Evolutionary conservation across 768 basidiomycete genomes (phyloP), one percentile per base, ranked within the genome.

Genomic region (Antrodiella citrinella): DNA sequence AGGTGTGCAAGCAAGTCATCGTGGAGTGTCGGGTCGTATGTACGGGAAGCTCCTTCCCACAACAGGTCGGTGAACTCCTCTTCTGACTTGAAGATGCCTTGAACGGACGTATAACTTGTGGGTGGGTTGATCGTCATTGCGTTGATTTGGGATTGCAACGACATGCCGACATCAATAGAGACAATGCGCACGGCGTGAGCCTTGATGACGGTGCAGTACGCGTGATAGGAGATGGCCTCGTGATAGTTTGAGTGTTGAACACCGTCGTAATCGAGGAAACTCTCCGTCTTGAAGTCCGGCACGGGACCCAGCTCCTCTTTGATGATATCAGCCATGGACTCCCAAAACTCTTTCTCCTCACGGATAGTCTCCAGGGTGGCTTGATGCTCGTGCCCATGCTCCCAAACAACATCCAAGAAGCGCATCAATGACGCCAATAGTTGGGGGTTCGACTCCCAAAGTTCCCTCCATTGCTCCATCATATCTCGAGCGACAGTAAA

Each of bases 381-480:
- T 49, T 77, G 81, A 62, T 91, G 85, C 60, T 93, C 84, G 54
- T 82, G 69, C 23, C 81, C 81, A 58, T 90, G 85, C 62, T 86
- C 77, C 91, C 89, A 88, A 15, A 87, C 80, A 21, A 81, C 72
- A 53, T 83, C 78, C 57, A 91, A 65, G 69, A 94, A 95, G 4
- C 78, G 73, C 44, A 95, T 67, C 18, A 89, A 76, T 10, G 83
- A 80, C 0, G 84, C 76, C 11, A 96, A 73, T 7, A 93, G 68
- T 18, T 83, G 76, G 0, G 92, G 89, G 53, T 89, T 88, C 23
- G 75, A 64, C 40, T 86, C 80, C 85, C 90, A 91, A 42, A 86
- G 70, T 21, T 78, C 77, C 45, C 80, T 78, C 89, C 89, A 91
- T 42, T 72, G 73, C 4, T 69, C 72, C 5, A 94, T 67, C 51